A percentile compares a stretch with the other conserved stretches of the same genome.
Conservation (phyloP, 768 basidiomycete genomes). For the Mycena indigotica region DNA sequence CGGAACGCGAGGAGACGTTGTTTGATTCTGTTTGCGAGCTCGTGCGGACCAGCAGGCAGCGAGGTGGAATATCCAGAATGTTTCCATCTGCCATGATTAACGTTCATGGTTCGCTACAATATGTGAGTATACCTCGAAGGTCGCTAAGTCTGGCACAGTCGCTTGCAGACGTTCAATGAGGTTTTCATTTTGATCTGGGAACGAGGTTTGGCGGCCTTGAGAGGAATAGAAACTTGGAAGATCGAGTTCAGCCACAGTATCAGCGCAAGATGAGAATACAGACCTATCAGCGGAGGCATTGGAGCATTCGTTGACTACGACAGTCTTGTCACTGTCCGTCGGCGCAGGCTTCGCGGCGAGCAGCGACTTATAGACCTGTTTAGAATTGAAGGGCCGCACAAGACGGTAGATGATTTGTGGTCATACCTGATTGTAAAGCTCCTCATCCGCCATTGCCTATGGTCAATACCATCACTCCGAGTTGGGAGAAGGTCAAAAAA, state of each 20-base stretch:
- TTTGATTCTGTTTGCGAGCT: slow-evolving; percentile 25
- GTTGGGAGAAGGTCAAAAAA: slow-evolving; percentile 1
- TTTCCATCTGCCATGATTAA: slow-evolving; percentile 69
- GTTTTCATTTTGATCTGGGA: slow-evolving; percentile 69
- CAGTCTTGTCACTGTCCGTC: slow-evolving; percentile 27
- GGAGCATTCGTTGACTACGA: slow-evolving; percentile 48
- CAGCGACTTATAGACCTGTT: slow-evolving; percentile 51
- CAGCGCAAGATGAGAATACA: slow-evolving; percentile 12
- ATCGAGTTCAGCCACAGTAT: slow-evolving; percentile 4
- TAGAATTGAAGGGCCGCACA: slow-evolving; percentile 10
- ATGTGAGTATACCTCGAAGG: slow-evolving; percentile 59
- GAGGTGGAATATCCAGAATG: slow-evolving; percentile 79
- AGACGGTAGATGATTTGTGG: too few species aligned
- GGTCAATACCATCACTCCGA: slow-evolving; percentile 14
- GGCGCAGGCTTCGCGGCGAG: slow-evolving; percentile 44
- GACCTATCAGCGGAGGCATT: slow-evolving; percentile 88
- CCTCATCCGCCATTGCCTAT: slow-evolving; percentile 62
- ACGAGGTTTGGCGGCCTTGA: slow-evolving; percentile 81
- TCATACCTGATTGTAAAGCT: slow-evolving; percentile 54
- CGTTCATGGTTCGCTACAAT: slow-evolving; percentile 5
- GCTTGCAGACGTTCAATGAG: slow-evolving; percentile 60
- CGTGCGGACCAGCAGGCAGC: slow-evolving; percentile 65
- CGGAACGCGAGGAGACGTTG: slow-evolving; percentile 35
- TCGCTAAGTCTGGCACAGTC: slow-evolving; percentile 56
- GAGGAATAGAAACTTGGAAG: slow-evolving; percentile 75